Percentiles rank a stretch among this genome's conserved stretches.
These are phyloP conservation scores for Acidomyces sp. DNA, from an alignment of 495 filamentous ascomycete species.

Conservation along the genomic window DNA sequence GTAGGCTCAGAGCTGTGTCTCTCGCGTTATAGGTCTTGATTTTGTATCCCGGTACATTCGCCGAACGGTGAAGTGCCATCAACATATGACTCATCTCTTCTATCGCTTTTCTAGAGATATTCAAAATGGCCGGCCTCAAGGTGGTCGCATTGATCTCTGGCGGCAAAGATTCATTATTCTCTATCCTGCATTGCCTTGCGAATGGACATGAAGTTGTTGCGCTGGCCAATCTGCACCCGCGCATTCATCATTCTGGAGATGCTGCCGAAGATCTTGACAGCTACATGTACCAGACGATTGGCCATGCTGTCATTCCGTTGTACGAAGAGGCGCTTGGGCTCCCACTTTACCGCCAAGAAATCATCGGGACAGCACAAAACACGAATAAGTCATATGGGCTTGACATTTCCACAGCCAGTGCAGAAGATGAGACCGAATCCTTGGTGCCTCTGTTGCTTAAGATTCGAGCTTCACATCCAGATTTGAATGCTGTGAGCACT, in stretches of 20 bases:
- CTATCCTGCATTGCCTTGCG: constrained; percentile 72
- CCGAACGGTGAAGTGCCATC: neutral
- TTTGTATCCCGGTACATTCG: neutral
- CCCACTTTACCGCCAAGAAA: constrained; percentile 65
- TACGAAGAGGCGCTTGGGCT: constrained; percentile 65
- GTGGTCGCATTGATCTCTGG: constrained; percentile 91
- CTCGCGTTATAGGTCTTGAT: neutral
- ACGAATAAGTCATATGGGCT: constrained; percentile 45
- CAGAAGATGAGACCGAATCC: constrained; percentile 72
- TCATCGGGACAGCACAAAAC: constrained; percentile 54
- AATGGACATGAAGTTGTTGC: constrained; percentile 81
- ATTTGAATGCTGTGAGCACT: constrained; percentile 70
- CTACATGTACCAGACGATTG: constrained; percentile 99
- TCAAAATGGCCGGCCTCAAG: constrained; percentile 37
- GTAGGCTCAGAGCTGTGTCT: neutral
- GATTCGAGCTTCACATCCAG: constrained; percentile 52
- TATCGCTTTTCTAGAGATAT: neutral
- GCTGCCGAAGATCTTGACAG: constrained; percentile 69
- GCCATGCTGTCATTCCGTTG: constrained; percentile 73
- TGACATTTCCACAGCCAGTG: neutral
- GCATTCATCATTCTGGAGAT: constrained; percentile 9
- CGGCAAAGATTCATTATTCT: constrained; percentile 93
- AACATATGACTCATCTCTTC: neutral
- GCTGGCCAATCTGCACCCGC: constrained; percentile 73
- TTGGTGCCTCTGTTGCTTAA: constrained; percentile 57